A percentile compares a stretch with the other conserved stretches of the same genome.
Conservation (phyloP, 1,139 yeast genomes). For the Taphrina pruni region DNA sequence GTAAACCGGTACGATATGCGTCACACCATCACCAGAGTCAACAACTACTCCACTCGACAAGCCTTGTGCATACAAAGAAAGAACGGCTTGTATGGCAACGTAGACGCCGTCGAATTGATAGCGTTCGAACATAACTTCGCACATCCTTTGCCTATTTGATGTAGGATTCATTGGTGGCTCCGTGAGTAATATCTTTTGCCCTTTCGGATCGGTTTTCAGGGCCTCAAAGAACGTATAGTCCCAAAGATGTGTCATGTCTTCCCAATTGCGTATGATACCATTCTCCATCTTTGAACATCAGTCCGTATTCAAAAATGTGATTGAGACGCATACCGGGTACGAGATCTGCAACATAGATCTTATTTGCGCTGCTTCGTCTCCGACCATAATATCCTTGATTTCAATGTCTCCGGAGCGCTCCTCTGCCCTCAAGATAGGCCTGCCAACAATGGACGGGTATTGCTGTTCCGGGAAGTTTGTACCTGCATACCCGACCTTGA, state of each 20-base stretch:
- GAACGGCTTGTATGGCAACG: constrained; percentile 97
- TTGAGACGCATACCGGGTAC: constrained; percentile 62
- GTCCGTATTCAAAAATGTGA: not conserved
- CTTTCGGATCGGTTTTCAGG: constrained; percentile 77
- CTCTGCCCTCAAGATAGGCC: constrained; percentile 96
- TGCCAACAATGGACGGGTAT: constrained; percentile 97
- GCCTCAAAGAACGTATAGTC: constrained; percentile 94
- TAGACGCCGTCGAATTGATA: constrained; percentile 95
- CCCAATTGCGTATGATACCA: constrained; percentile 97
- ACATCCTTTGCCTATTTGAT: constrained; percentile 91
- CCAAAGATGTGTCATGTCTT: constrained; percentile 98
- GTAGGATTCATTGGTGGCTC: constrained; percentile 99
- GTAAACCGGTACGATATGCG: constrained; percentile 97
- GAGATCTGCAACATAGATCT: constrained; percentile 88
- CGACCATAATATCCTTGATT: constrained; percentile 93
- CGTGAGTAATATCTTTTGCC: constrained; percentile 81
- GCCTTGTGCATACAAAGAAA: constrained; percentile 89
- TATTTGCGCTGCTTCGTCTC: constrained; percentile 90
- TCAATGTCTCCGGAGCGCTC: constrained; percentile 78
- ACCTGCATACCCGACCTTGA: constrained; percentile 84
- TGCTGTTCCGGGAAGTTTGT: constrained; percentile 97
- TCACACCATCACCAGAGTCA: constrained; percentile 93
- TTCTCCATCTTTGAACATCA: constrained; percentile 73
- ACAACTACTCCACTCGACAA: constrained; percentile 97
- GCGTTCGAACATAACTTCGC: constrained; percentile 95